Percentiles rank a stretch among this genome's conserved stretches.
These are phyloP conservation scores for Lolium rigidum DNA, from an alignment of 176 grass and related monocot genomes.

Conservation along the genomic window DNA sequence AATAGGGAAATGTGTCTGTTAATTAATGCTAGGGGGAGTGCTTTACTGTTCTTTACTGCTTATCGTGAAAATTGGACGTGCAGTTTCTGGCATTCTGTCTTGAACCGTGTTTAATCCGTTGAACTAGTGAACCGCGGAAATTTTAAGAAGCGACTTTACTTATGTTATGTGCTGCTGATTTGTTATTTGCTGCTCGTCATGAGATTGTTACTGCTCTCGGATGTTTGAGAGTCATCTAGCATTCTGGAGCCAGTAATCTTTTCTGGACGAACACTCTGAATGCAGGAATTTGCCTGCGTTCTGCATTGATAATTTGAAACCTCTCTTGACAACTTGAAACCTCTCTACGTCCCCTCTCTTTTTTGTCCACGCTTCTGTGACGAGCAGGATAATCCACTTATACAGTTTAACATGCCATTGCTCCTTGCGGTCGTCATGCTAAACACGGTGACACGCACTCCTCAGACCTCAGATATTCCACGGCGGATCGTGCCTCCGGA, in stretches of 20 bases:
- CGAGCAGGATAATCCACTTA: too few relatives aligned
- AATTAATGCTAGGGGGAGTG: background rate
- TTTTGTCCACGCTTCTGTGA: background rate
- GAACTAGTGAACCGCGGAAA: conserved; percentile 6
- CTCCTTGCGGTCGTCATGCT: conserved; percentile 47
- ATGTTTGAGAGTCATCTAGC: background rate
- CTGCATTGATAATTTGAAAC: background rate
- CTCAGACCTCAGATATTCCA: conserved; percentile 9
- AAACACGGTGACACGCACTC: background rate
- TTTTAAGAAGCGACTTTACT: background rate
- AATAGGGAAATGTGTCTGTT: conserved; percentile 23
- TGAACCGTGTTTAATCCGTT: conserved; percentile 3
- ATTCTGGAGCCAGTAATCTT: background rate
- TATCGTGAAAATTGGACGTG: background rate
- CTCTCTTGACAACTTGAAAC: too few relatives aligned
- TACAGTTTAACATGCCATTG: too few relatives aligned
- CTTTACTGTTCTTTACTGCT: background rate
- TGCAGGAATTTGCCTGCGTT: background rate
- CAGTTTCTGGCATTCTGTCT: conserved; percentile 16
- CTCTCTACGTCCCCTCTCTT: too few relatives aligned
- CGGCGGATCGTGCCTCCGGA: background rate
- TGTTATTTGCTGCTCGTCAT: background rate
- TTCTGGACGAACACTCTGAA: background rate
- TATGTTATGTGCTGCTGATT: background rate
- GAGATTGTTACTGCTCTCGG: background rate